These are phyloP conservation scores for Clathrospora elynae DNA, from an alignment of 2,329 filamentous ascomycete genomes.

Conservation along the genomic window DNA sequence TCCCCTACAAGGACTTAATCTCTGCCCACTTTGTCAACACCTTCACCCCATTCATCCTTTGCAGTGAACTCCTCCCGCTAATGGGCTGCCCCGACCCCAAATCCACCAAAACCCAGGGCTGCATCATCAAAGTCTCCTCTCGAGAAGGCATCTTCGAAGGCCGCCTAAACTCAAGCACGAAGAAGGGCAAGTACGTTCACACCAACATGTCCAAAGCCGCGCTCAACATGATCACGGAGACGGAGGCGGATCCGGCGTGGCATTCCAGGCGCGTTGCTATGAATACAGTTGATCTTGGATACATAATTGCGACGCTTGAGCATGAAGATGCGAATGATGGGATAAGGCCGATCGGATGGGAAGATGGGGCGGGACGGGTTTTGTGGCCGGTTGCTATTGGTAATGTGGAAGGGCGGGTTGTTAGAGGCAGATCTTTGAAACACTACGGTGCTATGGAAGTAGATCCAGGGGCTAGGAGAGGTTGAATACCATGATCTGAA, in stretches of 20 bases:
- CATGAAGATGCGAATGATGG: conserved; percentile 17
- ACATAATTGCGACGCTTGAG: conserved; percentile 21
- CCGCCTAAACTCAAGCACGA: conserved; percentile 2
- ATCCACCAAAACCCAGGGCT: conserved; percentile 10
- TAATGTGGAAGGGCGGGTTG: conserved; percentile 4
- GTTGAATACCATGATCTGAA: too few species aligned
- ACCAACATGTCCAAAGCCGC: conserved; percentile 25
- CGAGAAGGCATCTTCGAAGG: conserved; percentile 24
- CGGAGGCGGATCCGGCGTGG: conserved; percentile 16
- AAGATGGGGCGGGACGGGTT: conserved; percentile 17
- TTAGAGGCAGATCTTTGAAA: conserved; percentile 20
- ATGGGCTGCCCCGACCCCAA: conserved; percentile 5
- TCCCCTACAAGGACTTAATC: conserved; percentile 22
- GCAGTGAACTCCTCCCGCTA: conserved; percentile 15
- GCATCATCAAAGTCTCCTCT: conserved; percentile 23
- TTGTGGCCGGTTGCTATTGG: conserved; percentile 21
- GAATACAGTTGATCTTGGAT: conserved; percentile 20
- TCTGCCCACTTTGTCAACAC: conserved; percentile 22
- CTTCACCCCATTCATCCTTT: conserved; percentile 21
- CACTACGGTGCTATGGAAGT: conserved; percentile 20
- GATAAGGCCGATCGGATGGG: conserved; percentile 16
- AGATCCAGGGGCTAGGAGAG: conserved; percentile 13
- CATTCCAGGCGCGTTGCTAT: conserved; percentile 8
- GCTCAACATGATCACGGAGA: conserved; percentile 24
- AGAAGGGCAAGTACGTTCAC: conserved; percentile 19